Conservation (phyloP, 108 stramenopile genomes). For the Seminavis robusta region DNA sequence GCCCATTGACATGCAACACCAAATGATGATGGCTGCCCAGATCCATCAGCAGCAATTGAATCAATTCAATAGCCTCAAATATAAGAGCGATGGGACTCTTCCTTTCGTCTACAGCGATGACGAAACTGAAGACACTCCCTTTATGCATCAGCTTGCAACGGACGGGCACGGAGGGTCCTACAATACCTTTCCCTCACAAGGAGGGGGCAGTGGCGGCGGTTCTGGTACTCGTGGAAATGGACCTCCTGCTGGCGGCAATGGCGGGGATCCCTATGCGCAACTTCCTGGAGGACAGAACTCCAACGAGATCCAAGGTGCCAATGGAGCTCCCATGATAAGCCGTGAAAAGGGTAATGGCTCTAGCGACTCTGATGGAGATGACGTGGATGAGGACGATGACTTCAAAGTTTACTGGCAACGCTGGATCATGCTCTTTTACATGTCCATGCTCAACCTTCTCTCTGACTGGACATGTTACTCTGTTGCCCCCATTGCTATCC, state of each 20-base stretch:
- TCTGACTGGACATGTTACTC: slow-evolving; percentile 88
- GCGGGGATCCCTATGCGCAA: background rate
- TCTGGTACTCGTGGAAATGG: background rate
- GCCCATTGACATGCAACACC: slow-evolving; percentile 6
- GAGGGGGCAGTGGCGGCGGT: background rate
- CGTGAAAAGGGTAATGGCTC: background rate
- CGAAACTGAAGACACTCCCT: slow-evolving; percentile 6
- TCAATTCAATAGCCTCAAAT: background rate
- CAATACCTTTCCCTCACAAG: slow-evolving; percentile 1
- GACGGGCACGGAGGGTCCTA: background rate
- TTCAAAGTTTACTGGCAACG: slow-evolving; percentile 69
- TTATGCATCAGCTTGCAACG: background rate
- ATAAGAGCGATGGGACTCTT: slow-evolving; percentile 2
- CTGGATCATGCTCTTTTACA: slow-evolving; percentile 81
- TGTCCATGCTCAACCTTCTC: slow-evolving; percentile 71
- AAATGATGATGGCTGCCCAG: background rate
- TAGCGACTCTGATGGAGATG: background rate
- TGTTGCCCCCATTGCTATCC: slow-evolving; percentile 73
- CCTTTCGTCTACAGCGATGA: slow-evolving; percentile 30
- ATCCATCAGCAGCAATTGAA: background rate
- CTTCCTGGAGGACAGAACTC: background rate
- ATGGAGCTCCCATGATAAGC: background rate
- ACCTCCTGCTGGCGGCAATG: background rate
- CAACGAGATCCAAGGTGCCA: background rate
- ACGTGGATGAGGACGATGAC: slow-evolving; percentile 6